A percentile compares a stretch with the other conserved stretches of the same genome.
These are phyloP conservation scores for Calonectria pteridis DNA, from an alignment of 2,329 filamentous ascomycete species.

Conservation along the genomic window DNA sequence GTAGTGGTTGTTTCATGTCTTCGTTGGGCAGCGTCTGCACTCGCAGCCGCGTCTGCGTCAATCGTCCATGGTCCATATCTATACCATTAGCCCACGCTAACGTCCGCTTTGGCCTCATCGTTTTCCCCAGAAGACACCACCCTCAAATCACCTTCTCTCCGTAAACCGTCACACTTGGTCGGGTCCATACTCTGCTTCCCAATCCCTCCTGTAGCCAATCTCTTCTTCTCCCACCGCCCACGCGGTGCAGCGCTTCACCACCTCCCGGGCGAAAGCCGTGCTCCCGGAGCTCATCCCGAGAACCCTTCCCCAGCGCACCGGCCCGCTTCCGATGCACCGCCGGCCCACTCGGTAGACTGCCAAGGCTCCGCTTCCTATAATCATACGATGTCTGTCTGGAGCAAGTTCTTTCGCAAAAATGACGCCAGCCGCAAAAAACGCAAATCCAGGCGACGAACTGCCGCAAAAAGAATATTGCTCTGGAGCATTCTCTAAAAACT, in stretches of 20 bases:
- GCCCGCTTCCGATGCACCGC: conserved; percentile 43
- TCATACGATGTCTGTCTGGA: conserved; percentile 41
- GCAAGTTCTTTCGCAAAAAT: conserved; percentile 19
- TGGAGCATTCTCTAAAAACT: conserved; percentile 5
- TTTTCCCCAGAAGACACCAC: neutral
- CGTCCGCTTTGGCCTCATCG: conserved; percentile 14
- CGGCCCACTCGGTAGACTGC: conserved; percentile 39
- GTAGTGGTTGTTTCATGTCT: neutral
- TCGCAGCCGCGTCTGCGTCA: neutral
- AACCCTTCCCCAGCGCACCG: conserved; percentile 30
- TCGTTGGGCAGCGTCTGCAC: conserved; percentile 7
- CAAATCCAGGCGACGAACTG: neutral
- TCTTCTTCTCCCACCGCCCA: too few species aligned
- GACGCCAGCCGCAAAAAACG: conserved; percentile 24
- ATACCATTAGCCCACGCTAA: conserved; percentile 11
- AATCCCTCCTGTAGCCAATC: neutral
- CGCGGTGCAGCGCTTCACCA: neutral
- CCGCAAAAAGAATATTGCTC: conserved; percentile 1
- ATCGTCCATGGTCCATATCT: neutral
- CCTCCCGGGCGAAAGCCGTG: conserved; percentile 11
- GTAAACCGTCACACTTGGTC: neutral
- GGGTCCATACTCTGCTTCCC: neutral
- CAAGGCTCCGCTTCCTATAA: conserved; percentile 33
- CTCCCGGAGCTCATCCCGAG: conserved; percentile 26
- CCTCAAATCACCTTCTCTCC: neutral